phyloP scores from a whole-genome alignment of 23 red algal species.

The Gracilaria gracilis region DNA sequence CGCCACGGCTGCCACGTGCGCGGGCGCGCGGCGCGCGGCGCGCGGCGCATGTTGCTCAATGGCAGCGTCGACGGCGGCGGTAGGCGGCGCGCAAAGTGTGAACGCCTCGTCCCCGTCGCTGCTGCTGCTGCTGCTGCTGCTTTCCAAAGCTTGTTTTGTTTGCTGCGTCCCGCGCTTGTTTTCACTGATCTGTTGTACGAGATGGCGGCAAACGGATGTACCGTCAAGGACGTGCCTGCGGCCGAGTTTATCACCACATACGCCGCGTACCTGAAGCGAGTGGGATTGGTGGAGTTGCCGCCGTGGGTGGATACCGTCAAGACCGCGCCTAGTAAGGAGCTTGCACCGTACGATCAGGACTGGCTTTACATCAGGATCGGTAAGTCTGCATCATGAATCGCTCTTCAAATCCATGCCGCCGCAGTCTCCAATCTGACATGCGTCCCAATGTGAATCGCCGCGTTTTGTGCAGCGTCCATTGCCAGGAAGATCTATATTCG shows the following conservation, averaged over 20 bases:
- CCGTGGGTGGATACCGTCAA: slow-evolving; percentile 95
- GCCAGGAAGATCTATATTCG: slow-evolving; percentile 92
- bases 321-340: slow-evolving; percentile 87
- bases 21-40: too few relatives aligned
- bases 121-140: too few relatives aligned
- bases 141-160: too few relatives aligned
- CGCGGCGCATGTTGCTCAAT: too few relatives aligned
- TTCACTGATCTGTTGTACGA: not conserved
- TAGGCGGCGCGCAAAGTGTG: too few relatives aligned
- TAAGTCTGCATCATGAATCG: slow-evolving; percentile 8
- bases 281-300: slow-evolving; percentile 82
- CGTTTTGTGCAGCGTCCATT: slow-evolving; percentile 72
- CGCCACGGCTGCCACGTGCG: too few relatives aligned
- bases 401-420: not conserved
- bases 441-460: not conserved
- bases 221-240: slow-evolving; percentile 96
- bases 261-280: slow-evolving; percentile 87
- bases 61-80: too few relatives aligned
- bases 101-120: too few relatives aligned
- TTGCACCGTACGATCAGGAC: slow-evolving; percentile 95
- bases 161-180: not conserved
- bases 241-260: slow-evolving; percentile 91
- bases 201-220: slow-evolving; percentile 62
- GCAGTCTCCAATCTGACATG: not conserved
- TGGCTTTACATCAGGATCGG: slow-evolving; percentile 96